Conservation (phyloP, 495 filamentous ascomycete genomes). For the Pyrenula aspistea region DNA sequence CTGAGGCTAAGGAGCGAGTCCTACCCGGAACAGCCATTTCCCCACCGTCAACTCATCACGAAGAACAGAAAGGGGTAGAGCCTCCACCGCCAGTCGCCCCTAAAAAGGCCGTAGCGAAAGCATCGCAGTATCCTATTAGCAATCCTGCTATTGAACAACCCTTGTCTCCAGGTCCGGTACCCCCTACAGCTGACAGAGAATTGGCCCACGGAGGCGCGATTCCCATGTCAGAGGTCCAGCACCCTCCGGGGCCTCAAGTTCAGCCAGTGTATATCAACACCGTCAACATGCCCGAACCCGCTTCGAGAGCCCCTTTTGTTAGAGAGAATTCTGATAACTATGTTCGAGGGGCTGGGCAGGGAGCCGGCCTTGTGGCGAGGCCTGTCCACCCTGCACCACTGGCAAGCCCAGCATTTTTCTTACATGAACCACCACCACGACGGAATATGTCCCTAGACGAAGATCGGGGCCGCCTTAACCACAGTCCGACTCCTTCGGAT, state of each 20-base stretch:
- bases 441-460: background rate
- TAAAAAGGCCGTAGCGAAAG: constrained; percentile 11
- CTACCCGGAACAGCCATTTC: constrained; percentile 12
- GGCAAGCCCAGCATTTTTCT: background rate
- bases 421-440: background rate
- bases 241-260: background rate
- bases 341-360: constrained; percentile 20
- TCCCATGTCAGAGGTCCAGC: constrained; percentile 30
- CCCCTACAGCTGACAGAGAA: constrained; percentile 27
- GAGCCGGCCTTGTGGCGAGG: constrained; percentile 15
- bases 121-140: constrained; percentile 9
- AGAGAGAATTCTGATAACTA: constrained; percentile 2
- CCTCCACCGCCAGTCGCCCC: constrained; percentile 9
- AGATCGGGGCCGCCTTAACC: background rate
- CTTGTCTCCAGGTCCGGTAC: constrained; percentile 22
- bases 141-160: constrained; percentile 6
- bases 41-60: constrained; percentile 7
- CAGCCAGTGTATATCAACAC: constrained; percentile 10
- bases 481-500: background rate
- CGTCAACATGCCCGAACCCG: constrained; percentile 17
- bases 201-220: constrained; percentile 31
- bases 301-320: constrained; percentile 2
- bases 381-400: background rate
- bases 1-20: constrained; percentile 2
- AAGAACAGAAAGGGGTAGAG: constrained; percentile 2